Evolutionary conservation across 2,329 filamentous ascomycete genomes (phyloP), one percentile per base, ranked within the genome.

Genomic region (Epichloe typhina): DNA sequence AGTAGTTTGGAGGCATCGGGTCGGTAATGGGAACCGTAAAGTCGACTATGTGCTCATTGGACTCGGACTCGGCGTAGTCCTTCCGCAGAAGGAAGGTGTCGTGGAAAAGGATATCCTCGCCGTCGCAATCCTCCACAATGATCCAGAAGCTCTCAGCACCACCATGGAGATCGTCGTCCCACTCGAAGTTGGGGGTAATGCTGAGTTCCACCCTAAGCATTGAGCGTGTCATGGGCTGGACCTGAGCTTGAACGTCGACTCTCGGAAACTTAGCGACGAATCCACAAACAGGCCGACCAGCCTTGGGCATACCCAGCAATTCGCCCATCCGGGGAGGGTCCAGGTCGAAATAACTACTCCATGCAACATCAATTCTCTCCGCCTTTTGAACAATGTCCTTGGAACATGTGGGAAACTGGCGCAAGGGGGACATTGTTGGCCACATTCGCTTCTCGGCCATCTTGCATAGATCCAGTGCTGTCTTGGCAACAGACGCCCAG

Each of bases 371-470:
- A 54, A 97, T 95, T 58, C 90, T 80, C 71, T 98, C 93, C 3
- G 90, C 85, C 69, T 97, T 97, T 57, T 88, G 83, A 46, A 97
- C 73, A 49, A 97, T 87, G 52, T 97, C 91, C 40, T 82, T 75
- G 3, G 90, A 82, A 62, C 89, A 95, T 39, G 73, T 72, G 3
- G 85, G 80, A 63, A 98, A 98, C 62, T 98, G 93, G 50, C 93
- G 82, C 35, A 98, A 74, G 11, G 94, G 93, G 38, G 88, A 88
- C 93, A 97, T 98, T 5, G 91, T 97, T 13, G 91, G 90, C 93
- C 93, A 98, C 94, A 98, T 98, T 47, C 94, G 80, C 75, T 95
- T 95, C 72, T 98, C 93, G 0, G 91, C 93, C 88, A 95, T 97
- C 72, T 98, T 98, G 72, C 94, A 98, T 49, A 98, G 77, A 60